These are phyloP conservation scores for Daedaleopsis nitida DNA, from an alignment of 768 basidiomycete genomes.

Conservation along the genomic window DNA sequence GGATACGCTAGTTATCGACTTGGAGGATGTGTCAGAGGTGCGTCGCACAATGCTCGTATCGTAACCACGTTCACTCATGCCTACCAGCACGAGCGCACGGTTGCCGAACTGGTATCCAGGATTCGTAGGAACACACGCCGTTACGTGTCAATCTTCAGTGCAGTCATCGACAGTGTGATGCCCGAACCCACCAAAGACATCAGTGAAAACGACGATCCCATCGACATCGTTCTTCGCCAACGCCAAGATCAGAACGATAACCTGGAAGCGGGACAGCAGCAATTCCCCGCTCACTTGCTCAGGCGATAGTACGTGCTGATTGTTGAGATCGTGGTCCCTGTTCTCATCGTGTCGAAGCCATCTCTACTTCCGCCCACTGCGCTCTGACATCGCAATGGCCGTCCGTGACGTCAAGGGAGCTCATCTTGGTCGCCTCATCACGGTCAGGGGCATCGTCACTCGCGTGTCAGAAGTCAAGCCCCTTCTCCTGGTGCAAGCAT, in stretches of 20 bases:
- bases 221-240: slow-evolving; percentile 96
- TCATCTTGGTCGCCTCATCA: slow-evolving; percentile 92
- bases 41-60: slow-evolving; percentile 21
- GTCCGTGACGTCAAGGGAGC: slow-evolving; percentile 88
- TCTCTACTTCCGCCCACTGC: slow-evolving; percentile 89
- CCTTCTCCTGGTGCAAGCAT: slow-evolving; percentile 94
- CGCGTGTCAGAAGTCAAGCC: slow-evolving; percentile 99
- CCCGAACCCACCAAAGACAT: slow-evolving; percentile 89
- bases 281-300: slow-evolving; percentile 89
- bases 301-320: slow-evolving; percentile 81
- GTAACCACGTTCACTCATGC: not conserved
- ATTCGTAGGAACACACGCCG: slow-evolving; percentile 87
- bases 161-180: slow-evolving; percentile 89
- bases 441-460: slow-evolving; percentile 96
- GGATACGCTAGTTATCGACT: slow-evolving; percentile 83
- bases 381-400: slow-evolving; percentile 75
- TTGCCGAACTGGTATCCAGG: slow-evolving; percentile 73
- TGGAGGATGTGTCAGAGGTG: slow-evolving; percentile 85
- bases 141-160: slow-evolving; percentile 86
- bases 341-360: slow-evolving; percentile 49
- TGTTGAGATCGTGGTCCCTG: not conserved
- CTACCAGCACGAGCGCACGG: slow-evolving; percentile 65
- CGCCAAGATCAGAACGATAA: slow-evolving; percentile 86
- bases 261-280: slow-evolving; percentile 68
- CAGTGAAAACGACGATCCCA: slow-evolving; percentile 88